These are phyloP conservation scores for Histomonas meleagridis DNA, from an alignment of 208 protist species.

Conservation along the genomic window DNA sequence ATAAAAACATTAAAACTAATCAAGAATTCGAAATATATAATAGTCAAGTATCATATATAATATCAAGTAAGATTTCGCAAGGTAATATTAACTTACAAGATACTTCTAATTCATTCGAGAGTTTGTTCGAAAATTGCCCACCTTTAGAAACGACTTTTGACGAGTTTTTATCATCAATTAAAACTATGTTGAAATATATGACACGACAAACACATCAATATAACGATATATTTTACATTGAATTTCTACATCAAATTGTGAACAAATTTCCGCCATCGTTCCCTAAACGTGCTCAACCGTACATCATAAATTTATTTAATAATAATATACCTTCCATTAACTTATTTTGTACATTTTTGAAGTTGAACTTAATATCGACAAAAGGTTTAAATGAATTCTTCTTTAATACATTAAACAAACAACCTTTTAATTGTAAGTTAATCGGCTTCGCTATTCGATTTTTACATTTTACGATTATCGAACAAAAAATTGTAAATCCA, in stretches of 20 bases:
- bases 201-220: background rate
- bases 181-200: slow-evolving; percentile 32
- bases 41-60: background rate
- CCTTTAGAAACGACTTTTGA: background rate
- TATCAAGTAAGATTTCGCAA: background rate
- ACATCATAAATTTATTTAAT: background rate
- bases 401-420: slow-evolving; percentile 4
- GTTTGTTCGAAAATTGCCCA: background rate
- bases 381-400: background rate
- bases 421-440: background rate
- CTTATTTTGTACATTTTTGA: background rate
- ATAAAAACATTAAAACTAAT: background rate
- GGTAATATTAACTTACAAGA: no score
- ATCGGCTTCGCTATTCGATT: background rate
- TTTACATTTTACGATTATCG: background rate
- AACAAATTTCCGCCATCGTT: background rate
- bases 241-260: background rate
- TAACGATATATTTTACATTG: background rate
- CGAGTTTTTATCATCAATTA: background rate
- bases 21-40: background rate
- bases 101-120: background rate
- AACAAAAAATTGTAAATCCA: background rate
- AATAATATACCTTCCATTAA: background rate
- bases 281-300: background rate
- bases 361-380: background rate